Evolutionary conservation across 805 yeast genomes (phyloP), one percentile per base, ranked within the genome.

Genomic region (Debaryomyces castellii): DNA sequence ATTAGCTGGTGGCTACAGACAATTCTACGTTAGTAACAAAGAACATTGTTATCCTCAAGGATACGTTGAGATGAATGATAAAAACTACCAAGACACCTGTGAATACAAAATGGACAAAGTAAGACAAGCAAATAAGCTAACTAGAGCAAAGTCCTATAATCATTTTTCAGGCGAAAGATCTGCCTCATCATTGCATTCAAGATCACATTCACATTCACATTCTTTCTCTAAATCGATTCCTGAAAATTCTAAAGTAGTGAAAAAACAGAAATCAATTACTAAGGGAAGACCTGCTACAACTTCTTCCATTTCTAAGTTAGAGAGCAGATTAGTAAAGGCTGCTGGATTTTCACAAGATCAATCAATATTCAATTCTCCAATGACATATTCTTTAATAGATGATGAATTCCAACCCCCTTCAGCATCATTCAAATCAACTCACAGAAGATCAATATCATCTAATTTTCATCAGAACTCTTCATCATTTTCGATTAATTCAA

Each of bases 1-100:
- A 27, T 73, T 94, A 38, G 87, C 89, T 51, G 98, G 98, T 23
- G 99, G 99, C 10, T 94, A 94, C 72, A 83, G 85, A 60, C 73
- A 74, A 32, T 94, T 91, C 59, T 91, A 74, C 64, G 83, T 82
- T 40, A 63, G 64, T 24, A 81, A 74, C 60, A 73, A 80, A 39
- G 64, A 63, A 18, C 70, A 83, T 37, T 90, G 97, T 60, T 71
- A 62, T 49, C 96, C 96, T 2, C 87, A 81, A 53, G 82, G 80
- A 44, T 94, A 94, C 57, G 82, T 91, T 41, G 92, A 84, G 55
- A 92, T 92, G 99, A 83, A 85, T 41, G 73, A 71, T 52, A 52
- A 51, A 32, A 66, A 64, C 43, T 62, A 61, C 49, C 60, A 58
- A 48, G 57, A 58, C 39, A 49, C 59, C 30, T 69, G 89, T 67